Evolutionary conservation across 805 yeast species (phyloP).

Genomic region (Zygoascus tannicola): DNA sequence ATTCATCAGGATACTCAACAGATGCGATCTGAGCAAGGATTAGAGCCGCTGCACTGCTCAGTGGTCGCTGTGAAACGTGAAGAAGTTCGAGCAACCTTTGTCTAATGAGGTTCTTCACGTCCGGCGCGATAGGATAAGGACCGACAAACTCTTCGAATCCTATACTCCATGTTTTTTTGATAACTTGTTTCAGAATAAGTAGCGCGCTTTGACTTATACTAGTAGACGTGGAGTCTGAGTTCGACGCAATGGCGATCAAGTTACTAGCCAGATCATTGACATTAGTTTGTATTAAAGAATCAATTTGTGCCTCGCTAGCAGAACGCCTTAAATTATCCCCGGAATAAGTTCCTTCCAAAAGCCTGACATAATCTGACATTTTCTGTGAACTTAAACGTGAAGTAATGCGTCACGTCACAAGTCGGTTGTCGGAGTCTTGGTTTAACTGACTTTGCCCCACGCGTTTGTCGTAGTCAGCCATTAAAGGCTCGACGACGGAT

Average conservation of each 20-base stretch:
- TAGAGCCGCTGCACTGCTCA: conserved; percentile 59
- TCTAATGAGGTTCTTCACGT: conserved; percentile 45
- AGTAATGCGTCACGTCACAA: too few relatives aligned
- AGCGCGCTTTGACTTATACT: conserved; percentile 44
- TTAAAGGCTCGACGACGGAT: too few relatives aligned
- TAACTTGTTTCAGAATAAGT: conserved; percentile 55
- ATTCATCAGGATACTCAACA: conserved; percentile 89
- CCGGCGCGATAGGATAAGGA: conserved; percentile 41
- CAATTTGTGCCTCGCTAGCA: background rate
- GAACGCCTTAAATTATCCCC: background rate
- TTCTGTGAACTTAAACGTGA: too few relatives aligned
- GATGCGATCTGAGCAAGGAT: conserved; percentile 78
- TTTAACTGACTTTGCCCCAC: too few relatives aligned
- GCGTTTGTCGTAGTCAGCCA: too few relatives aligned
- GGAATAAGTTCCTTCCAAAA: background rate
- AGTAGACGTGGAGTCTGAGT: background rate
- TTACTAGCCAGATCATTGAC: background rate
- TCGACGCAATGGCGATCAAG: background rate
- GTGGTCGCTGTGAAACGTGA: conserved; percentile 42
- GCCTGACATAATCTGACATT: background rate
- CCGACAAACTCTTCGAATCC: conserved; percentile 71
- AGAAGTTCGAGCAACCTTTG: conserved; percentile 41
- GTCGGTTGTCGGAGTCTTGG: too few relatives aligned
- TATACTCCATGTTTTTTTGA: conserved; percentile 72
- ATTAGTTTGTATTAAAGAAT: background rate